Evolutionary conservation across 1,284 basidiomycete species (phyloP), one percentile per base, ranked within the genome.

Genomic region (Rhodotorula sp.): DNA sequence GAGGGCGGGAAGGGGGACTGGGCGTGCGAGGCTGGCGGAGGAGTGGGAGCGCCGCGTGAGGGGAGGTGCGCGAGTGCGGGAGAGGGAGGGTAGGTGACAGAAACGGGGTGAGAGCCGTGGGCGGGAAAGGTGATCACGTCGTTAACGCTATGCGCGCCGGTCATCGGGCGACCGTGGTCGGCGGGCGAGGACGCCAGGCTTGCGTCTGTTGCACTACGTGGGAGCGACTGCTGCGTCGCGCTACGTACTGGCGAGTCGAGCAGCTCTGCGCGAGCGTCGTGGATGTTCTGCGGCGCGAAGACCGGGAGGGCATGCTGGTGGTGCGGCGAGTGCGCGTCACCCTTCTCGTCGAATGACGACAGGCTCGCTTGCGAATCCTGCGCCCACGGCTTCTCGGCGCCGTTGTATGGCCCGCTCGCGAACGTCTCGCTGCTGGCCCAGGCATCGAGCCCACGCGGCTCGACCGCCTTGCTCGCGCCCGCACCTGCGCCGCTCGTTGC

Each of bases 111-210:
- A 46, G 59, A 5, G 67, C 34, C 7, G 37, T 37, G 19, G 15
- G 58, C 61, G 10, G 39, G 36, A 34, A 70, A 73, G 10, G 58
- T 61, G 57, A 69, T 73, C 19, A 69, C 64, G 46, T 67, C 68
- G 57, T 67, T 64, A 34, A 66, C 68, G 65, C 65, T 64, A 46
- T 70, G 59, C 15, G 36, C 48, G n/a, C 59, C 67, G 1, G 67
- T 66, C 15, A 22, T 56, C 54, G 27, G 46, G 8, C 51, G 39
- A 17, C 4, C 29, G n/a, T 51, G 61, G 25, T 36, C 57, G 17
- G 15, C 21, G 21, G 44, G 62, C 15, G 51, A 29, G 8, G 66
- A 55, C 3, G 61, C 36, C 29, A 65, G n/a, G 36, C 32, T 60
- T 17, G 61, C 27, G 1, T 46, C n/a, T 25, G 59, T 60, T 37